Evolutionary conservation across 345 rosid genomes (phyloP).

Genomic region (Triadica sebifera): DNA sequence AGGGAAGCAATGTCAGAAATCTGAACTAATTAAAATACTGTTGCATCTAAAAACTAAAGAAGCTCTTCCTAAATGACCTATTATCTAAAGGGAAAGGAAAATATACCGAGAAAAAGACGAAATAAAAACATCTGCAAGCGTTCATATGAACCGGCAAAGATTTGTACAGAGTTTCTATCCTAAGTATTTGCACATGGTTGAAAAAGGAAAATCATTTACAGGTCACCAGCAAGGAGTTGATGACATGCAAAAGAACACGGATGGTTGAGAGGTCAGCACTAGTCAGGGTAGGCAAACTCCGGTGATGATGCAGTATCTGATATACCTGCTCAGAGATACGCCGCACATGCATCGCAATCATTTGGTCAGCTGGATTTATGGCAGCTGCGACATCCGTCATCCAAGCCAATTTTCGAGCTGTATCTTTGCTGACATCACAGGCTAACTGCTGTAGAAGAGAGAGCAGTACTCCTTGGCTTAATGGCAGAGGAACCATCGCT

Average conservation of each 20-base stretch:
- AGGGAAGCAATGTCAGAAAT: no score
- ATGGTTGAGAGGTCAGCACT: conserved; percentile 47
- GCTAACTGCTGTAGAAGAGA: conserved; percentile 84
- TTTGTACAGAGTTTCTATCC: conserved; percentile 10
- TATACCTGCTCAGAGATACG: conserved; percentile 79
- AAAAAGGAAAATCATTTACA: conserved; percentile 45
- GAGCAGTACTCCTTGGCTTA: conserved; percentile 88
- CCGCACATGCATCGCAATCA: conserved; percentile 52
- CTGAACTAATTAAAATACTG: no score
- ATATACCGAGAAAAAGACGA: no score
- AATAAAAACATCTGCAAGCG: no score
- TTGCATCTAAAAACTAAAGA: no score
- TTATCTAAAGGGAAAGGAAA: no score
- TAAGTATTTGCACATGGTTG: background rate
- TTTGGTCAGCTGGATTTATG: conserved; percentile 70
- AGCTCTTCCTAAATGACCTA: no score
- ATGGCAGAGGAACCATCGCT: conserved; percentile 51
- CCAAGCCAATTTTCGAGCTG: conserved; percentile 63
- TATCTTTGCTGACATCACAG: conserved; percentile 65
- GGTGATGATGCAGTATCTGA: conserved; percentile 55
- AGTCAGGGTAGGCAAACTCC: conserved; percentile 40
- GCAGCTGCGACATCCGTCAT: conserved; percentile 75
- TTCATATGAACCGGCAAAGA: background rate
- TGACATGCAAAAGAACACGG: conserved; percentile 69
- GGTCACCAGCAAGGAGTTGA: conserved; percentile 59